Evolutionary conservation across 2,329 filamentous ascomycete species (phyloP).

Genomic region (Talaromyces islandicus): DNA sequence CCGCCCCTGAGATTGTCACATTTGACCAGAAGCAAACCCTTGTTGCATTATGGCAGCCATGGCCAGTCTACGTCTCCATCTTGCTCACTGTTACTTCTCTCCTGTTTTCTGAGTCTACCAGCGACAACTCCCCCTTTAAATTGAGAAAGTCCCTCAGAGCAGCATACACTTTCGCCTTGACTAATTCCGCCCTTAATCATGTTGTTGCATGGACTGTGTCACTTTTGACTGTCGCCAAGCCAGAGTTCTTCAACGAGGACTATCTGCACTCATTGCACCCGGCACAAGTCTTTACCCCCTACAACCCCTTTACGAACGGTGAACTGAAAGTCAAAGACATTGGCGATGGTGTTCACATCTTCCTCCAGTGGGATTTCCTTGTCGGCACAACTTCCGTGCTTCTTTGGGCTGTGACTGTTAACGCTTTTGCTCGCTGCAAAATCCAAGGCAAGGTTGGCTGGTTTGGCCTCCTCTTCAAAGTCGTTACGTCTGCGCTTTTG

Average conservation of each 20-base stretch:
- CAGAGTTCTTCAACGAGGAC: constrained; percentile 27
- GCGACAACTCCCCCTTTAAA: constrained; percentile 22
- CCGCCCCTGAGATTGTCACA: constrained; percentile 33
- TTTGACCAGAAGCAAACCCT: constrained; percentile 42
- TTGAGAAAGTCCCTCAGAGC: constrained; percentile 12
- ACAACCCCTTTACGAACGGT: constrained; percentile 28
- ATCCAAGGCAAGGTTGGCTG: constrained; percentile 20
- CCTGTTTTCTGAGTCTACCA: constrained; percentile 2
- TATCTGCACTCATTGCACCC: constrained; percentile 33
- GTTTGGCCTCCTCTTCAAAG: constrained; percentile 27
- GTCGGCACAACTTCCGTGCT: constrained; percentile 38
- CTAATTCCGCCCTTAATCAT: constrained; percentile 35
- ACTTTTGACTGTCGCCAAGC: constrained; percentile 30
- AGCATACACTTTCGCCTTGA: constrained; percentile 37
- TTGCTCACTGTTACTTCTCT: constrained; percentile 28
- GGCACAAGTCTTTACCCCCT: constrained; percentile 29
- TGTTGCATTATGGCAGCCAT: constrained; percentile 47
- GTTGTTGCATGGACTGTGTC: constrained; percentile 37
- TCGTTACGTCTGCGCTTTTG: constrained; percentile 27
- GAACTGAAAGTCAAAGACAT: constrained; percentile 25
- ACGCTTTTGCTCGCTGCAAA: constrained; percentile 22
- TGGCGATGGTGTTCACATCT: constrained; percentile 37
- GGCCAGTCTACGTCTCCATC: constrained; percentile 42
- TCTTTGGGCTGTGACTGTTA: constrained; percentile 40
- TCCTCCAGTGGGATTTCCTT: constrained; percentile 47